phyloP scores from a whole-genome alignment of 2,329 filamentous ascomycete species.

The Didymella pomorum region DNA sequence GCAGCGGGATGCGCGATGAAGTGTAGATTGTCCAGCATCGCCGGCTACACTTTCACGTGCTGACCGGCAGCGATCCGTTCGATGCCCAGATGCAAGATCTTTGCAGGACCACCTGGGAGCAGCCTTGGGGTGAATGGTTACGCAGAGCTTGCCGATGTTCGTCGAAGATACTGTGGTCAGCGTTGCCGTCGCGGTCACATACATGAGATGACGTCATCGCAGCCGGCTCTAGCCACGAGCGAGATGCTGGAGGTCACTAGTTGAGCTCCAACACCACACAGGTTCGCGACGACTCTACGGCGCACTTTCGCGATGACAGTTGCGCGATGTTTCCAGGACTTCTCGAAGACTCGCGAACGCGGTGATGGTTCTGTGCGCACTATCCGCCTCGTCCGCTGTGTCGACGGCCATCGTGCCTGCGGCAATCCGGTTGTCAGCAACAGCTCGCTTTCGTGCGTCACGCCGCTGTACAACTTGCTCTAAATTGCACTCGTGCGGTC shows the following conservation, averaged over 20 bases:
- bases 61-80: background rate
- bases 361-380: background rate
- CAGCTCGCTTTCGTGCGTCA: background rate
- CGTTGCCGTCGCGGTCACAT: too few species aligned
- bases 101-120: background rate
- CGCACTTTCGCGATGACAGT: background rate
- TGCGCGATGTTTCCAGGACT: too few species aligned
- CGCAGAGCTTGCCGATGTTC: background rate
- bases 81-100: background rate
- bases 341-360: background rate
- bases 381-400: background rate
- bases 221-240: too few species aligned
- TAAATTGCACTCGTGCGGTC: too few species aligned
- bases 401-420: background rate
- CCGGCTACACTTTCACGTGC: too few species aligned
- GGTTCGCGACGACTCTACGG: background rate
- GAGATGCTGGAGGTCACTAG: background rate
- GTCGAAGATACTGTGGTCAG: background rate
- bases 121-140: background rate
- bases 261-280: background rate
- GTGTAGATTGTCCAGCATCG: too few species aligned
- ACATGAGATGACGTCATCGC: background rate
- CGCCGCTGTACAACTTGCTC: too few species aligned
- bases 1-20: too few species aligned
- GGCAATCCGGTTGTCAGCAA: too few species aligned